Evolutionary conservation across 2,329 filamentous ascomycete genomes (phyloP), one percentile per base, ranked within the genome.

Genomic region (Penicillium sp.): DNA sequence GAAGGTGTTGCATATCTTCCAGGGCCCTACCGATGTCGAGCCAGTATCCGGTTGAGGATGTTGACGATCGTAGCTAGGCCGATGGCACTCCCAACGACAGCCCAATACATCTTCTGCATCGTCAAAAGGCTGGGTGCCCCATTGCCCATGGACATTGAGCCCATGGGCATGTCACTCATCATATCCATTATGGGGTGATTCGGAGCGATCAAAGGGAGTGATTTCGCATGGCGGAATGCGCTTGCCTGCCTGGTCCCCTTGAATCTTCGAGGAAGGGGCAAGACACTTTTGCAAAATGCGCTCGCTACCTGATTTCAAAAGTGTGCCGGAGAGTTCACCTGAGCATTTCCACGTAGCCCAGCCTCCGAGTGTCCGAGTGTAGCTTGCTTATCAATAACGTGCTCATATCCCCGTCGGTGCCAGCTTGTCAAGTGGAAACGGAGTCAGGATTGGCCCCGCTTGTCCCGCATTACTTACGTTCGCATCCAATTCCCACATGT

Each of bases 31-130:
- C 76, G 73, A 57, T 81, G 77, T 38, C 69, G 66, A 43, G 70
- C 75, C 11, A 81, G 57, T 12, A 73, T 55, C 39, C 71, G 65
- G 55, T 79, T 78, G 53, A 75, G 68, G 1, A 64, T 53, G 49
- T 76, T 74, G 33, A 68, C 59, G 0, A 66, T 46, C 1, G 65
- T 61, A 12, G 65, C 67, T 39, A 62, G 58, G 8, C 53, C 68
- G 47, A 71, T 65, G 37, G 63, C 61, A 42, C 66, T 62, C 5
- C 67, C 69, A 11, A 80, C 70, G 3, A 77, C 71, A 1, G 70
- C 72, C 72, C 77, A 80, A 61, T 80, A 80, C 57, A 75, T 74
- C 42, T 73, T 69, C 53, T 78, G 77, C 45, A 79, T 66, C 27
- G 72, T 66, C 47, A 70, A 70, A 33, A 75, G 68, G 33, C 65